Evolutionary conservation across 805 yeast genomes (phyloP).

Genomic region (Cyberlindnera mississippiensis): DNA sequence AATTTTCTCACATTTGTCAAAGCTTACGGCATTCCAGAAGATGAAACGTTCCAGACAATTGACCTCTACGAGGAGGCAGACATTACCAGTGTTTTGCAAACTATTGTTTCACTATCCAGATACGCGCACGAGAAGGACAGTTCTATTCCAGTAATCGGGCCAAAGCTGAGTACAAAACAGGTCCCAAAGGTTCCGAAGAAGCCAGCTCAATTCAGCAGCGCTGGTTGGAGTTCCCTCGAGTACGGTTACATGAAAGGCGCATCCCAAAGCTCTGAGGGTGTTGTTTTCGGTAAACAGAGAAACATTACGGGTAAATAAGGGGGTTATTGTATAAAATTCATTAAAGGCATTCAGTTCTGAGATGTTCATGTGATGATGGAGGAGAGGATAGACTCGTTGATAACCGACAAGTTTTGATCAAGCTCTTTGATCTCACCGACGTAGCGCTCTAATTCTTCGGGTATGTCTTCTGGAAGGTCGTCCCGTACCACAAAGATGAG

Average conservation of each 20-base stretch:
- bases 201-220: slow-evolving; percentile 40
- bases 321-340: too few relatives aligned
- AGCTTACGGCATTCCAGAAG: slow-evolving; percentile 67
- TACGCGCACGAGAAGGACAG: slow-evolving; percentile 55
- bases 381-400: slow-evolving; percentile 25
- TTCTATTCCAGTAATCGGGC: slow-evolving; percentile 52
- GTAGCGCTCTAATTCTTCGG: slow-evolving; percentile 30
- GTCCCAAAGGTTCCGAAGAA: slow-evolving; percentile 51
- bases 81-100: slow-evolving; percentile 73
- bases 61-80: slow-evolving; percentile 73
- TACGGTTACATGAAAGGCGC: slow-evolving; percentile 61
- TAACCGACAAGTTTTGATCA: slow-evolving; percentile 21
- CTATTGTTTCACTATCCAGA: slow-evolving; percentile 70
- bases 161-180: slow-evolving; percentile 45
- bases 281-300: slow-evolving; percentile 51
- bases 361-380: slow-evolving; percentile 14
- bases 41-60: slow-evolving; percentile 74
- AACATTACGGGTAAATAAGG: slow-evolving; percentile 32
- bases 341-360: too few relatives aligned
- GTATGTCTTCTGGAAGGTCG: slow-evolving; percentile 28
- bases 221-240: slow-evolving; percentile 51
- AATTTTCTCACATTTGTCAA: slow-evolving; percentile 63
- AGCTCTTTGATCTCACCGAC: slow-evolving; percentile 26
- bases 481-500: slow-evolving; percentile 27
- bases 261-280: slow-evolving; percentile 47